Conservation (phyloP, 257 asterid genomes). For the Solanum medicagineum region DNA sequence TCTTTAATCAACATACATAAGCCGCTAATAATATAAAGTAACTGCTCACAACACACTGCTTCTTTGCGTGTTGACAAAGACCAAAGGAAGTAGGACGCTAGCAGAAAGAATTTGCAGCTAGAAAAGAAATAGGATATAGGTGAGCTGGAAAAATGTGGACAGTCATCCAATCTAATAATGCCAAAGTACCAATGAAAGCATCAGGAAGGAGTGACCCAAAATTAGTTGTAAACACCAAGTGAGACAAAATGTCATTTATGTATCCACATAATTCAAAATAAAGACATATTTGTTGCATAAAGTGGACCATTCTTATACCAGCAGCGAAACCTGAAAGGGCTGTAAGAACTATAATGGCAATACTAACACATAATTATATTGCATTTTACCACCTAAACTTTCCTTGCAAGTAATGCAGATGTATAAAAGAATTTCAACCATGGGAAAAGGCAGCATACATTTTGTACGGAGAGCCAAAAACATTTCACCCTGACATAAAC, state of each 20-base stretch:
- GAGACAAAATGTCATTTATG: background rate
- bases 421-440: background rate
- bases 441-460: background rate
- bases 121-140: background rate
- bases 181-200: background rate
- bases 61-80: background rate
- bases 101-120: background rate
- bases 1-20: background rate
- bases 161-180: background rate
- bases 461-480: background rate
- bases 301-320: background rate
- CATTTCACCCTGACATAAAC: background rate
- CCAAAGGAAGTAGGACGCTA: background rate
- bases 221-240: background rate
- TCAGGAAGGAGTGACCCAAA: background rate
- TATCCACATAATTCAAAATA: background rate
- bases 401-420: background rate
- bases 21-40: background rate
- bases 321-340: background rate
- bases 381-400: background rate
- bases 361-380: background rate
- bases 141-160: background rate
- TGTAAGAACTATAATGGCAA: background rate
- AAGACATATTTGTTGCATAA: background rate
- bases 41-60: background rate